Base-by-base conservation (phyloP, 1,139 yeast species). In the Taphrina betulina region DNA sequence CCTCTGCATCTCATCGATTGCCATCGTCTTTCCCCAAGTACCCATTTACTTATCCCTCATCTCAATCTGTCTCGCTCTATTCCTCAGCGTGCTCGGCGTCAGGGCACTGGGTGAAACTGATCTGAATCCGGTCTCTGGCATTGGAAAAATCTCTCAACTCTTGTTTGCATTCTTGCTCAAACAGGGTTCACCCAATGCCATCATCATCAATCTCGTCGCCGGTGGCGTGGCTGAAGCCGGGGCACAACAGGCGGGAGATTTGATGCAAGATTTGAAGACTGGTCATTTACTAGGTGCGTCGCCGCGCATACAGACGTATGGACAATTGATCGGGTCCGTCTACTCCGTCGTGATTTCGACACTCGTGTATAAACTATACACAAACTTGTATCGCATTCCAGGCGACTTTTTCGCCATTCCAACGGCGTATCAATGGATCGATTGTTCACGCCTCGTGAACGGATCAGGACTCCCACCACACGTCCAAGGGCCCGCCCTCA, bases 181-280 rank as follows among this genome's bases (percentile, higher is more conserved):
- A 1, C 75, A 75, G 14, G 70, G 75, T 46, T 85, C 83, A 60
- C 95, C 95, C 1, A 89, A 94, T 1, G 80, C 87, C 14, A 85
- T 92, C 2, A 72, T 92, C 37, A 82, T 89, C 51, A 92, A 92
- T 67, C 74, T 92, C 56, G 83, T 92, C 2, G 96, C 97, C 2
- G 98, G 98, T 14, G 97, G 96, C 5, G 83, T 92, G 31, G 95
- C 97, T 0, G 98, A 92, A 71, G 97, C 98, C 0, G 97, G 98
- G 5, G 96, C 98, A 1, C 97, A 92, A 70, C 98, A 92, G 70
- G 96, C 97, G 0, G 98, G 98, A 14, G 98, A 92, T 71, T 75
- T 92, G 66, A 87, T 90, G 95, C 54, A 50, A 38, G 98, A 92
- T 70, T 75, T 90, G 64, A 92, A 92, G 68, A 90, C 98, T 0